Evolutionary conservation across 169 alveolate genomes (phyloP).

Genomic region (Plasmodium yoelii): DNA sequence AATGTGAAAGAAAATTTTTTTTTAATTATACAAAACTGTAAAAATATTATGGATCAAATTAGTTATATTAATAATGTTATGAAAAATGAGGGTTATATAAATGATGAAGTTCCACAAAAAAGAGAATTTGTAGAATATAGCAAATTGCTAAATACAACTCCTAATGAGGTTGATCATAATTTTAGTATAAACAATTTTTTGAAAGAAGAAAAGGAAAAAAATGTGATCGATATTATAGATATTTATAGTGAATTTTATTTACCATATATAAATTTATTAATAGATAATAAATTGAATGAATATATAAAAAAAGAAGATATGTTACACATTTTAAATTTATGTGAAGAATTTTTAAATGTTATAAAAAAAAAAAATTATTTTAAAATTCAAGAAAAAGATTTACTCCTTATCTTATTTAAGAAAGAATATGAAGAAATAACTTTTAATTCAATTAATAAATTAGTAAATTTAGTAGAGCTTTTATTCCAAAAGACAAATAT

Average conservation of each 20-base stretch:
- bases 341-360: constrained; percentile 58
- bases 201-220: neutral
- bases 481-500: constrained; percentile 34
- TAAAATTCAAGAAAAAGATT: constrained; percentile 33
- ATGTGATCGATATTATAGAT: constrained; percentile 5
- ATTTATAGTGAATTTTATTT: constrained; percentile 52
- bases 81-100: constrained; percentile 7
- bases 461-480: constrained; percentile 40
- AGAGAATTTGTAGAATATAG: neutral
- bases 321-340: constrained; percentile 43
- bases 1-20: constrained; percentile 28
- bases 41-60: constrained; percentile 48
- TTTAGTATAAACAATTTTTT: neutral
- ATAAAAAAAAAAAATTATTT: constrained; percentile 23
- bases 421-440: constrained; percentile 73
- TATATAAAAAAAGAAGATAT: constrained; percentile 55
- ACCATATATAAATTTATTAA: constrained; percentile 54
- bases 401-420: constrained; percentile 32
- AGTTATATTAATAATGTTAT: constrained; percentile 31
- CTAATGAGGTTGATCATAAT: neutral
- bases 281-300: constrained; percentile 33
- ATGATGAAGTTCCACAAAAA: constrained; percentile 1
- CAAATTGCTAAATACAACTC: neutral
- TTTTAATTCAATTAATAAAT: constrained; percentile 55
- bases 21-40: constrained; percentile 33